These are phyloP conservation scores for Orbilia quercus DNA, from an alignment of 2,329 filamentous ascomycete genomes.

Conservation along the genomic window DNA sequence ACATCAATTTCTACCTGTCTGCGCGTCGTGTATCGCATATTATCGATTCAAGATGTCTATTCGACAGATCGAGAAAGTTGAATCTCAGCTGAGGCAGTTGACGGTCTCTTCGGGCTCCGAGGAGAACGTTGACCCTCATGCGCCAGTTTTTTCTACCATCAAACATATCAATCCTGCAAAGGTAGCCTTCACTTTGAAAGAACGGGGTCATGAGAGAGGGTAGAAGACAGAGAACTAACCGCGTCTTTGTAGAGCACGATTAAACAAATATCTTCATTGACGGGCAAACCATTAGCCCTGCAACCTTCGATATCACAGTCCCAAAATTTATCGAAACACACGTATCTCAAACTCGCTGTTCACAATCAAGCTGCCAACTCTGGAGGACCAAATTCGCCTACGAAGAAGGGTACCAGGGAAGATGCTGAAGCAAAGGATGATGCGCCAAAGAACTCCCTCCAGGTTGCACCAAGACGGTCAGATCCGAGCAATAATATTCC, in stretches of 20 bases:
- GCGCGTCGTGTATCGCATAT: background rate
- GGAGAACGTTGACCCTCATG: slow-evolving; percentile 58
- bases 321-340: slow-evolving; percentile 57
- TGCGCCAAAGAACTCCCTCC: slow-evolving; percentile 51
- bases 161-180: slow-evolving; percentile 56
- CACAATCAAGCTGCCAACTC: slow-evolving; percentile 59
- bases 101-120: slow-evolving; percentile 56
- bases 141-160: slow-evolving; percentile 45
- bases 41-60: slow-evolving; percentile 57
- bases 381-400: slow-evolving; percentile 30
- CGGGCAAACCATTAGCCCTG: slow-evolving; percentile 59
- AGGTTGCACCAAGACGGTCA: slow-evolving; percentile 50
- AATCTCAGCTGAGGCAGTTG: slow-evolving; percentile 58
- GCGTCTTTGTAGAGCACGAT: slow-evolving; percentile 42
- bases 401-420: slow-evolving; percentile 36
- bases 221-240: slow-evolving; percentile 28
- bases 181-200: slow-evolving; percentile 11
- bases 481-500: slow-evolving; percentile 55
- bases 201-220: background rate
- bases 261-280: slow-evolving; percentile 57
- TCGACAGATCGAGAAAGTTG: slow-evolving; percentile 57
- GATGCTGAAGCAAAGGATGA: slow-evolving; percentile 32
- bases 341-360: slow-evolving; percentile 60
- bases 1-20: background rate
- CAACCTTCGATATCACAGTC: slow-evolving; percentile 58